Base-by-base conservation (phyloP, 257 asterid genomes). In the Rubia yunnanensis region DNA sequence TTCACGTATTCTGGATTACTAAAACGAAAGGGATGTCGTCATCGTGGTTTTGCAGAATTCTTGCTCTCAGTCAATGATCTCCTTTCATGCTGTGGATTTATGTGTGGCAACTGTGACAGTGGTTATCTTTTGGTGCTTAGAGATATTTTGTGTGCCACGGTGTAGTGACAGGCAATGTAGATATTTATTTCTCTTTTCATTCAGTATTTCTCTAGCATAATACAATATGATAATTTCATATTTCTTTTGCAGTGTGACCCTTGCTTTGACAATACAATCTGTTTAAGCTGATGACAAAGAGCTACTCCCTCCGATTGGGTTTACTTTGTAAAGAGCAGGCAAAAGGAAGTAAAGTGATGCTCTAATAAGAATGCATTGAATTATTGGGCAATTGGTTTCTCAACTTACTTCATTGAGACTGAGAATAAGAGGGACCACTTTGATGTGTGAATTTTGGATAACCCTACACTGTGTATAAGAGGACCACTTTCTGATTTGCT, bases 91-190 rank as follows among this genome's bases (percentile, higher is more conserved):
- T 92, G 98, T 62, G 98, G 96, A 72, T 76, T 81, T 76, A 18
- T 81, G 83, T 92, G 98, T 60, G 98, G 98, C 64, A 87, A 86
- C 52, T 92, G 98, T 80, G 86, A 92, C 81, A 97, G 98, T 54
- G 98, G 98, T 71, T 80, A 83, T 59, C 98, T 6, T 68, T 87
- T 34, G 27, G 81, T 53, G 98, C 98, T 28, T 92, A 96, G 98
- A 78, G 74, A 61, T 92, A 92, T 86, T 84, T 92, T 71, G 85
- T 80, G 73, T 77, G 56, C 17, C 67, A 71, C 62, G 98, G 98
- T 41, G 96, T 92, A 63, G 98, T 92, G 65, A 87, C 97, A 8
- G 84, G 80, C 20, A 95, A 89, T 92, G 98, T 92, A 82, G 46
- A 41, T 18, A 4, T n/a, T 50, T 17, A 32, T 30, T 14, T 63